These are phyloP conservation scores for Lyophyllum shimeji DNA, from an alignment of 768 basidiomycete species.

Conservation along the genomic window DNA sequence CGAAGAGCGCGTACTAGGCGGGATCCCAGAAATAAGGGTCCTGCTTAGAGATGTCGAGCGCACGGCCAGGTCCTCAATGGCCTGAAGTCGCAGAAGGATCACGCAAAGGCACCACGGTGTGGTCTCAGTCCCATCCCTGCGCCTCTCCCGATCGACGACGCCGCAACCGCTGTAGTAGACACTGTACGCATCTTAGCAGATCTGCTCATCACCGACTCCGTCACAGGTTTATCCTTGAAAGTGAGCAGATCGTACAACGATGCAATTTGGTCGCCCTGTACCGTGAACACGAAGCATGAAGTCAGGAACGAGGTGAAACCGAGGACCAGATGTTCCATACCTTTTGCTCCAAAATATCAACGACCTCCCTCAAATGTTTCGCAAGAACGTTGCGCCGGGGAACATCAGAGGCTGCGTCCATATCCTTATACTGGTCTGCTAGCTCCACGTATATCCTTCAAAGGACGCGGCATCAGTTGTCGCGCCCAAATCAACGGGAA, in stretches of 20 bases:
- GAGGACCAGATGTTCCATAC: constrained; percentile 32
- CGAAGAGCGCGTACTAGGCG: no score
- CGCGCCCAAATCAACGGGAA: background rate
- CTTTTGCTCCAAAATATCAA: constrained; percentile 91
- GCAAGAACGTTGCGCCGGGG: constrained; percentile 85
- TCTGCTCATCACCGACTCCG: constrained; percentile 22
- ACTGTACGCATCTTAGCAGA: constrained; percentile 1
- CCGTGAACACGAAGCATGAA: constrained; percentile 3
- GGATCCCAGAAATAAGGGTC: no score
- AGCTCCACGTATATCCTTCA: constrained; percentile 85
- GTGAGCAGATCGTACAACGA: constrained; percentile 80
- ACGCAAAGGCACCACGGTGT: constrained; percentile 3
- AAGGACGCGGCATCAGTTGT: background rate
- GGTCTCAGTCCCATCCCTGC: background rate
- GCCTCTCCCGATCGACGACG: constrained; percentile 8
- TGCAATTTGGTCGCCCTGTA: constrained; percentile 92
- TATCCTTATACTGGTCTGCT: constrained; percentile 88
- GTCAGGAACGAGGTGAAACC: background rate
- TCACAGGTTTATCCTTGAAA: constrained; percentile 65
- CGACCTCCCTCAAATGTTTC: constrained; percentile 85
- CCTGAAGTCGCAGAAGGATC: no score
- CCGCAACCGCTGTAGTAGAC: constrained; percentile 10
- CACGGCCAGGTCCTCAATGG: no score
- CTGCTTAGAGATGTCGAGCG: no score
- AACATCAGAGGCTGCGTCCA: constrained; percentile 83